These are phyloP conservation scores for Fusarium aywerte DNA, from an alignment of 2,329 filamentous ascomycete species.

Conservation along the genomic window DNA sequence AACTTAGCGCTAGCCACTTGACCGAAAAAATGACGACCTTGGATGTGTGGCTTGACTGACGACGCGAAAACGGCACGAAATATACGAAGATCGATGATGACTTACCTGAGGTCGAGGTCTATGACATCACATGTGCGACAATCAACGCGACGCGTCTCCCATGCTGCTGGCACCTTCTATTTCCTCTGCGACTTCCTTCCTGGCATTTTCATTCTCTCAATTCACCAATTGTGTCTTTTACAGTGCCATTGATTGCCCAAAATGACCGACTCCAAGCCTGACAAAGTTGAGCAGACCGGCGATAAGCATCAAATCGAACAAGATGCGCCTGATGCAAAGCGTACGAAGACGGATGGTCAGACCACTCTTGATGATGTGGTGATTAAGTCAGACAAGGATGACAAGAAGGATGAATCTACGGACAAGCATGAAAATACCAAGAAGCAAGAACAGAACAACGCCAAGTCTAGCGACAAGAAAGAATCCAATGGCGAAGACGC, in stretches of 20 bases:
- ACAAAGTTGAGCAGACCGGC: constrained; percentile 27
- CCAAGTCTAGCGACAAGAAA: constrained; percentile 8
- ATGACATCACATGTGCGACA: constrained; percentile 43
- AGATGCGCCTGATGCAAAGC: constrained; percentile 44
- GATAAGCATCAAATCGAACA: constrained; percentile 48
- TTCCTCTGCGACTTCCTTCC: neutral
- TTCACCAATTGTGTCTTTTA: neutral
- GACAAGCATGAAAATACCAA: constrained; percentile 11
- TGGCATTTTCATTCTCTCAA: neutral
- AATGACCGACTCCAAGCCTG: constrained; percentile 24
- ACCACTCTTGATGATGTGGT: constrained; percentile 39
- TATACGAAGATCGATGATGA: neutral
- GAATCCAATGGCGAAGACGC: constrained; percentile 31
- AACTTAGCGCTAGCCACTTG: neutral
- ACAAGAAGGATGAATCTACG: neutral
- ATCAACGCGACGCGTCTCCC: constrained; percentile 31
- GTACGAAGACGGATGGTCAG: constrained; percentile 42
- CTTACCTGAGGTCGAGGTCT: constrained; percentile 12
- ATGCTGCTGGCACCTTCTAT: neutral
- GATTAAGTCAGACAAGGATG: constrained; percentile 5
- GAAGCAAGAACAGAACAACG: constrained; percentile 4
- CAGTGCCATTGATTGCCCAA: neutral
- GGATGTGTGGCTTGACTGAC: constrained; percentile 9
- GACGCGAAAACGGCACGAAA: constrained; percentile 27
- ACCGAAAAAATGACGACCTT: constrained; percentile 5